Evolutionary conservation across 169 alveolate species (phyloP).

Genomic region (Cryptosporidium meleagridis): DNA sequence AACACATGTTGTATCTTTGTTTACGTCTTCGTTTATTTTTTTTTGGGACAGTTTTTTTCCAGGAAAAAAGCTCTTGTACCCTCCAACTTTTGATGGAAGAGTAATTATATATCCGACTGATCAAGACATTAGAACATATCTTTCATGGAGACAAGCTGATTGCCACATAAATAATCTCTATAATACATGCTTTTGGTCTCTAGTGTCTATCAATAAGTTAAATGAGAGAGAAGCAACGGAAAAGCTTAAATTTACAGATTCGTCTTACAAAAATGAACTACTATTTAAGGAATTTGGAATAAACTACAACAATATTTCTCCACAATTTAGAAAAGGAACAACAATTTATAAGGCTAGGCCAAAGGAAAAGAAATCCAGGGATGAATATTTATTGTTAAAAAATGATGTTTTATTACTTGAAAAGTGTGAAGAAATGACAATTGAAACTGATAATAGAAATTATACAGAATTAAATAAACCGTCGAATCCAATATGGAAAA

Average conservation of each 20-base stretch:
- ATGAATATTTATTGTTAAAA: conserved; percentile 70
- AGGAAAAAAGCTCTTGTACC: conserved; percentile 79
- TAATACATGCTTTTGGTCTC: conserved; percentile 96
- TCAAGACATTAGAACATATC: conserved; percentile 89
- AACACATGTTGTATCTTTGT: conserved; percentile 89
- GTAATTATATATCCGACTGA: conserved; percentile 91
- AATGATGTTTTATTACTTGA: not conserved
- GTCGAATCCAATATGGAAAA: conserved; percentile 30
- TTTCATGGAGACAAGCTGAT: conserved; percentile 93
- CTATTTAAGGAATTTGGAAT: conserved; percentile 88
- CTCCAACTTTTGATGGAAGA: conserved; percentile 95
- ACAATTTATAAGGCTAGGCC: conserved; percentile 78
- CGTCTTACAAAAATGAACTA: conserved; percentile 90
- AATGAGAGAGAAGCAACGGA: conserved; percentile 82
- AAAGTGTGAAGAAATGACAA: not conserved
- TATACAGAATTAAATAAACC: not conserved
- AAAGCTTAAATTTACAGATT: conserved; percentile 83
- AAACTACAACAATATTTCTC: conserved; percentile 89
- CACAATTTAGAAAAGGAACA: conserved; percentile 86
- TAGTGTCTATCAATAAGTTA: conserved; percentile 87
- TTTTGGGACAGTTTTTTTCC: conserved; percentile 86
- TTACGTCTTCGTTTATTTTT: conserved; percentile 91
- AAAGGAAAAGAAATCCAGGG: conserved; percentile 68
- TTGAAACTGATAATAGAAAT: not conserved
- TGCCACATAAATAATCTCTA: conserved; percentile 96